Evolutionary conservation across 495 filamentous ascomycete species (phyloP).

Genomic region (Corynascus novoguineensis): DNA sequence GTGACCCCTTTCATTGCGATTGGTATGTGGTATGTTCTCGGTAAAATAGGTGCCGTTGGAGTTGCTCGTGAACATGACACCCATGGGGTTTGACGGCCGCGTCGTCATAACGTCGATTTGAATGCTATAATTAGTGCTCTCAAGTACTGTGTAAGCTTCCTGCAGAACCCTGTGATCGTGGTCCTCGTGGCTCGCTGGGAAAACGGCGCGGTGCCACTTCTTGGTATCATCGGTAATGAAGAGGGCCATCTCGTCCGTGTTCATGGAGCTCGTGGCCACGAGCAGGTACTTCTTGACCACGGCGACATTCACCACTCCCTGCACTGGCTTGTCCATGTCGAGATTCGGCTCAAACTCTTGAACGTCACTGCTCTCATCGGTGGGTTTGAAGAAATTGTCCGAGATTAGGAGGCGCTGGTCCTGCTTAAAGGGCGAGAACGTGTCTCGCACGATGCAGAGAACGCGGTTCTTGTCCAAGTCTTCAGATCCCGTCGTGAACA

Average conservation of each 20-base stretch:
- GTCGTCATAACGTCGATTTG: conserved; percentile 87
- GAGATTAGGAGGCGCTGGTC: conserved; percentile 74
- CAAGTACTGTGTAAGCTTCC: conserved; percentile 86
- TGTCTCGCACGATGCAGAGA: conserved; percentile 70
- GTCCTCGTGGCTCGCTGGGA: conserved; percentile 43
- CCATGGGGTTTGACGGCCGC: conserved; percentile 59
- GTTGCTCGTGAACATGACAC: conserved; percentile 85
- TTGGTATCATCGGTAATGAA: conserved; percentile 72
- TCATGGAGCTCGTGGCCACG: conserved; percentile 68
- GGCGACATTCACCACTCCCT: conserved; percentile 70
- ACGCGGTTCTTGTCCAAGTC: conserved; percentile 58
- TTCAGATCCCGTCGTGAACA: conserved; percentile 61
- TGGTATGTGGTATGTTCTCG: conserved; percentile 83
- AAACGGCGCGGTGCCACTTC: conserved; percentile 88
- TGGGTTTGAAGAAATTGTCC: conserved; percentile 64
- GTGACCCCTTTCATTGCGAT: conserved; percentile 60
- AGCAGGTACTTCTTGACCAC: conserved; percentile 80
- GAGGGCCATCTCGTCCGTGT: conserved; percentile 83
- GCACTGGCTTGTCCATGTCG: conserved; percentile 62
- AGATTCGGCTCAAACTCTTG: conserved; percentile 67
- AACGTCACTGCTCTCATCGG: conserved; percentile 40
- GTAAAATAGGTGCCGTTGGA: conserved; percentile 95
- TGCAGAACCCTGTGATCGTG: conserved; percentile 69
- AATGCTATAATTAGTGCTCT: conserved; percentile 94
- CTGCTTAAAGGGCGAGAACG: conserved; percentile 52